Base-by-base conservation (phyloP, 225 moss, liverwort and hornwort genomes). In the Sphagnum tenellum region DNA sequence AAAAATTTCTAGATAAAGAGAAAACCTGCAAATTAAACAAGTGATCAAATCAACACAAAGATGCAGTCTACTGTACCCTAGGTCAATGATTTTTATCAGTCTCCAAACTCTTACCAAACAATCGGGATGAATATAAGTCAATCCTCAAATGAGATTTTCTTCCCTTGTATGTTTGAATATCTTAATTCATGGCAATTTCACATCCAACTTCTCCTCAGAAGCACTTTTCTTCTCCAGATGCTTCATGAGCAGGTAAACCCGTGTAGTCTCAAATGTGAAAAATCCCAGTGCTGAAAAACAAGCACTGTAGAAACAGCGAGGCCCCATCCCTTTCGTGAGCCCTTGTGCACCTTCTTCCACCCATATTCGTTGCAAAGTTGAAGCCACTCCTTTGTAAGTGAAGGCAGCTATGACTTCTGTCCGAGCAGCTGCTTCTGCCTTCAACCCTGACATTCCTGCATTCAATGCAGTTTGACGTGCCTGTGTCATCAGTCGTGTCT, bases 401-500 rank as follows among this genome's bases (percentile, higher is more conserved):
- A 88, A 90, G 2, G 81, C 82, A 49, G 88, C 88, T 53, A 88
- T 78, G 50, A 77, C 85, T 71, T 88, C 85, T 49, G 90, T 87
- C 52, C 90, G 76, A 60, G 90, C 90, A 61, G 88, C 79, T 57
- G 88, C 90, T 75, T 90, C 90, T 47, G 82, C 88, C 47, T 70
- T 80, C 4, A 80, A 69, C 55, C 85, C 85, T 52, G 77, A 75
- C 48, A 90, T 13, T 8, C 90, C 90, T 47, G 79, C 60, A 62
- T 50, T 66, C 3, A 79, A 75, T 51, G 88, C 67, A 12, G 80
- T 69, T 59, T 71, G 80, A 13, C 88, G 80, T 48, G 90, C 90
- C 76, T 90, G 88, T 0, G 90, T 88, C 90, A 90, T 88, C 72
- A 90, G 58, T 46, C 85, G 80, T 62, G 90, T 90, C 78, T 90